These are phyloP conservation scores for Syzygium jambos DNA, from an alignment of 345 rosid species.

Conservation along the genomic window DNA sequence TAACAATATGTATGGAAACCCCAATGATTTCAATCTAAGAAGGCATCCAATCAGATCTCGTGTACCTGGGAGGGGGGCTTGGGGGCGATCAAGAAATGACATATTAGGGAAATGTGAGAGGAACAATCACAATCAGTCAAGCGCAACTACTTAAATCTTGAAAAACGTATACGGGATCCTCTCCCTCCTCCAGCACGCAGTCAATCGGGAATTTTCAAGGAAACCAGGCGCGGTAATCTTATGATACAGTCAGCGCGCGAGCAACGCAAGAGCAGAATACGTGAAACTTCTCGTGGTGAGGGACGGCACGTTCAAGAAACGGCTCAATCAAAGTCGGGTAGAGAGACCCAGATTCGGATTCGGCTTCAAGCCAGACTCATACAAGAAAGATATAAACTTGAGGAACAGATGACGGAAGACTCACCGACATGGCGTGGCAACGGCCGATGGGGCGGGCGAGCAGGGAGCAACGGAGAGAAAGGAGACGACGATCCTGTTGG, in stretches of 20 bases:
- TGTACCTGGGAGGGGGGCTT: background rate
- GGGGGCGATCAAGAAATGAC: background rate
- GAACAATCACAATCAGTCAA: background rate
- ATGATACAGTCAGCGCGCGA: background rate
- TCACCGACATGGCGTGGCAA: slow-evolving; percentile 6
- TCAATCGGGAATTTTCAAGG: background rate
- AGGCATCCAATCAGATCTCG: background rate
- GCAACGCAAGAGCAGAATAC: background rate
- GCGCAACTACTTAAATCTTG: background rate
- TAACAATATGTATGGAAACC: background rate
- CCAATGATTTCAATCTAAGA: background rate
- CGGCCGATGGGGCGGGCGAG: background rate
- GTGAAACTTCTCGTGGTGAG: too few species aligned
- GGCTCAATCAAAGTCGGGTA: background rate
- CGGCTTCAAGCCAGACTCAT: background rate
- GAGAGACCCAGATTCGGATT: background rate
- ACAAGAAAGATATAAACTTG: background rate
- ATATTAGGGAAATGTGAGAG: background rate
- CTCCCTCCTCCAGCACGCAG: background rate
- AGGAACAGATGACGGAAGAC: background rate
- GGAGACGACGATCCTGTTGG: background rate
- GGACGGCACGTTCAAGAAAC: background rate
- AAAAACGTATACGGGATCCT: background rate
- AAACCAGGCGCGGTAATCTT: background rate
- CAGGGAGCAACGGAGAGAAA: background rate